Conservation (phyloP, 2,329 filamentous ascomycete genomes). For the Orbilia ellipsospora region DNA sequence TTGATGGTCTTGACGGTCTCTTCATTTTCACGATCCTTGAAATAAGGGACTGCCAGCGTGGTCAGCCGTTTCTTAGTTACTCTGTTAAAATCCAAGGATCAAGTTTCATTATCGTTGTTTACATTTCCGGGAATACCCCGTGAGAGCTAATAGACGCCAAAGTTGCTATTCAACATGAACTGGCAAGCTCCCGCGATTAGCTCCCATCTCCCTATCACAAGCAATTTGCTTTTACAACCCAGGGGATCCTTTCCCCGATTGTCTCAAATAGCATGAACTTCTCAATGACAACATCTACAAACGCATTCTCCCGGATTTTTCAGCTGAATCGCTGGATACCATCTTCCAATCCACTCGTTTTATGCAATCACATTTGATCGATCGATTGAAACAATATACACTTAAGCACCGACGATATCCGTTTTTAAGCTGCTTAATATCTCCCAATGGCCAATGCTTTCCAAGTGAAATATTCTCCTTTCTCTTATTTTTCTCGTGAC, state of each 20-base stretch:
- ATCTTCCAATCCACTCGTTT: not conserved
- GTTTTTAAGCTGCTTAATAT: conserved; percentile 31
- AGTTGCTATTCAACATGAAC: conserved; percentile 22
- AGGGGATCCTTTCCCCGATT: not conserved
- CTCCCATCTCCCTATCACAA: not conserved
- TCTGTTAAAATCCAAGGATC: not conserved
- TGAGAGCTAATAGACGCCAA: not conserved
- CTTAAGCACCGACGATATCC: conserved; percentile 39
- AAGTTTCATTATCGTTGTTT: too few relatives aligned
- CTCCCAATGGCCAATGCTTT: conserved; percentile 3
- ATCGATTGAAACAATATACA: not conserved
- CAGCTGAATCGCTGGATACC: not conserved
- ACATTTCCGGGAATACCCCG: not conserved
- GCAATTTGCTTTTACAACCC: not conserved
- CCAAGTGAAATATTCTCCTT: not conserved
- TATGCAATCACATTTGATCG: conserved; percentile 4
- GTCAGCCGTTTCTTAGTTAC: not conserved
- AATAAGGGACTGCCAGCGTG: not conserved
- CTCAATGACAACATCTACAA: conserved; percentile 5
- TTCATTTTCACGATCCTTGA: conserved; percentile 40
- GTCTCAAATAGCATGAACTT: conserved; percentile 13
- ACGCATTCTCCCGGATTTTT: not conserved
- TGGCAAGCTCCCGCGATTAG: not conserved
- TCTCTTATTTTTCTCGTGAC: conserved; percentile 32
- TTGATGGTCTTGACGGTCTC: conserved; percentile 12